Conservation (phyloP, 352 stramenopile genomes). For the Phytophthora chlamydospora region DNA sequence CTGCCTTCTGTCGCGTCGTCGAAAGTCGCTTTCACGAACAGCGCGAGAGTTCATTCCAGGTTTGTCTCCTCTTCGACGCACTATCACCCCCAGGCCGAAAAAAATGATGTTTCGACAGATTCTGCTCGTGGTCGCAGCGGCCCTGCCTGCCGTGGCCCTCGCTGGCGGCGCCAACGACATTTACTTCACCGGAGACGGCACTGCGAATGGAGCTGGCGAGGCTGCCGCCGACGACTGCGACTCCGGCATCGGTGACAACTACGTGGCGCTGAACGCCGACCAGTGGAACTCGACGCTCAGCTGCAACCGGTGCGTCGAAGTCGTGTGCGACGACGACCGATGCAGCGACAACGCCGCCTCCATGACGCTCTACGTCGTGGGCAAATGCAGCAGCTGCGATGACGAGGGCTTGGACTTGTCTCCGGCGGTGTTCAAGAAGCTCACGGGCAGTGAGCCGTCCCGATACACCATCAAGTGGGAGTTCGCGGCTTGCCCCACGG, state of each 20-base stretch:
- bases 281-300: conserved; percentile 58
- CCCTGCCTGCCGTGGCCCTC: conserved; percentile 19
- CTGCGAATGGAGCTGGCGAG: conserved; percentile 44
- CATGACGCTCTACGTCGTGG: conserved; percentile 56
- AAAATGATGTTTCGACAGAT: conserved; percentile 26
- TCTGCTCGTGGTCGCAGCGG: conserved; percentile 8
- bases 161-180: conserved; percentile 7
- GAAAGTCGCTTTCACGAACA: too few relatives aligned
- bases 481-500: conserved; percentile 38
- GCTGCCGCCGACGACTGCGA: conserved; percentile 42
- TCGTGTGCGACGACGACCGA: conserved; percentile 50
- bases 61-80: too few relatives aligned
- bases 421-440: conserved; percentile 39
- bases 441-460: conserved; percentile 39
- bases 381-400: conserved; percentile 61
- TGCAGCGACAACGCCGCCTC: conserved; percentile 40
- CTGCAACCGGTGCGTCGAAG: conserved; percentile 63
- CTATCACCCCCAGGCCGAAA: too few relatives aligned
- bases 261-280: conserved; percentile 58
- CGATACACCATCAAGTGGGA: conserved; percentile 46
- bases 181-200: conserved; percentile 54
- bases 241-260: conserved; percentile 43
- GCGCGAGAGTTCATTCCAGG: too few relatives aligned
- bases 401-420: conserved; percentile 59
- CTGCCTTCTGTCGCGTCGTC: too few relatives aligned